Evolutionary conservation across 306 rosid species (phyloP), one percentile per base, ranked within the genome.

Genomic region (Sophora flavescens): DNA sequence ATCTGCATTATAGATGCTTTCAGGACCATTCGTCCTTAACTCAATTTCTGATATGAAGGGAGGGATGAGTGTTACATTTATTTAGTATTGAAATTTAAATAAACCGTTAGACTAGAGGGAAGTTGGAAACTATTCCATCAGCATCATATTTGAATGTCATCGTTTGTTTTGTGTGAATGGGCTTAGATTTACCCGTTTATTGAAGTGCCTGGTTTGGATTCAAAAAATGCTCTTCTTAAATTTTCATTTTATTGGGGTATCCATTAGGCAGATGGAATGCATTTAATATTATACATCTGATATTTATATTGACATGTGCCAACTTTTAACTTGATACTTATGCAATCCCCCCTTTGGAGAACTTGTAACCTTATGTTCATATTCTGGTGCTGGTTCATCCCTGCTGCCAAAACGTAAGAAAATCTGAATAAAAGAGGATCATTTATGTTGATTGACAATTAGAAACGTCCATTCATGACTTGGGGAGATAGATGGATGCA

Each of bases 41-140:
- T 4, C 52, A 1, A 18, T 45, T 5, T 13, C 5, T 28, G 38
- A 5, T 38, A 44, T 35, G 8, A 15, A 51, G 33, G 53, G 32
- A 51, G 33, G 53, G 32, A 9, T 50, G 59, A 60, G 47, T 35
- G 6, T 44, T 45, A 18, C 18, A 13, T 22, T 3, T 12, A 26
- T 68, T 5, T 26, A 32, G 32, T 58, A 44, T 44, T 67, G 57
- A 26, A 63, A 63, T 38, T 63, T 9, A 63, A 18, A 63, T 42
- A 8, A 39, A 63, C 10, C 44, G 36, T 11, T 11, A 6, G 52
- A 10, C 38, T 4, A 65, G 26, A n/a, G 56, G 28, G 38, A 48
- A 30, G 17, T 8, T 68, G 42, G 15, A 30, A 48, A 30, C 54
- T 47, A 59, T 17, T 30, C 8, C 6, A 32, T 12, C 8, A 2